A percentile compares a stretch with the other conserved stretches of the same genome.
These are phyloP conservation scores for Oleoguttula mirabilis DNA, from an alignment of 495 filamentous ascomycete species.

Conservation along the genomic window DNA sequence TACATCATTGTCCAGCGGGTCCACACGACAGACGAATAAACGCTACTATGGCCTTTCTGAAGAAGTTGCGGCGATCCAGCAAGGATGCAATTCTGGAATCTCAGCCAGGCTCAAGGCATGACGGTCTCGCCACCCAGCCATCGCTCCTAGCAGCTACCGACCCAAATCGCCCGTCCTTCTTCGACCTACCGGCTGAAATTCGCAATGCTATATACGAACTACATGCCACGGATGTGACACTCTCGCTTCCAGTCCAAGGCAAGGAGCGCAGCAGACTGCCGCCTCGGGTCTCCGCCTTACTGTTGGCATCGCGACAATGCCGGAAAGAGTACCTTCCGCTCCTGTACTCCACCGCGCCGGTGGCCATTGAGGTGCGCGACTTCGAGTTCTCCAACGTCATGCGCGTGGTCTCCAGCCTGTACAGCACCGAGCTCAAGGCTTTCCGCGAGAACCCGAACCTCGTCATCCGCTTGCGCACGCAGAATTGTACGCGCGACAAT, in stretches of 20 bases:
- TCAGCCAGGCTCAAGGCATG: background rate
- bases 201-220: conserved; percentile 15
- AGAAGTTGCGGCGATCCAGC: background rate
- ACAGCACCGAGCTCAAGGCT: conserved; percentile 16
- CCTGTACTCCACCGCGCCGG: conserved; percentile 7
- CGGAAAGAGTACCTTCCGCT: conserved; percentile 15
- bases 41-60: background rate
- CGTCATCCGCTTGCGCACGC: conserved; percentile 6
- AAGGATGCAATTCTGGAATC: background rate
- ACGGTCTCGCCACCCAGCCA: conserved; percentile 3
- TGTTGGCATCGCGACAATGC: conserved; percentile 9
- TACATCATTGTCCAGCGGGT: too few relatives aligned
- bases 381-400: conserved; percentile 13
- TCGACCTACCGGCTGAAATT: conserved; percentile 18
- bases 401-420: conserved; percentile 8
- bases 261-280: background rate
- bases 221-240: conserved; percentile 2
- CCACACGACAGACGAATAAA: too few relatives aligned
- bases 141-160: background rate
- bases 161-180: conserved; percentile 7
- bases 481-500: conserved; percentile 5
- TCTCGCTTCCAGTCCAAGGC: conserved; percentile 1
- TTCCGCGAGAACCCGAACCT: conserved; percentile 10
- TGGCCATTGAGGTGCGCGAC: conserved; percentile 8
- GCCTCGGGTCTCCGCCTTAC: conserved; percentile 3